phyloP scores from a whole-genome alignment of 805 yeast genomes.

The Lipomyces yamanashiensis region DNA sequence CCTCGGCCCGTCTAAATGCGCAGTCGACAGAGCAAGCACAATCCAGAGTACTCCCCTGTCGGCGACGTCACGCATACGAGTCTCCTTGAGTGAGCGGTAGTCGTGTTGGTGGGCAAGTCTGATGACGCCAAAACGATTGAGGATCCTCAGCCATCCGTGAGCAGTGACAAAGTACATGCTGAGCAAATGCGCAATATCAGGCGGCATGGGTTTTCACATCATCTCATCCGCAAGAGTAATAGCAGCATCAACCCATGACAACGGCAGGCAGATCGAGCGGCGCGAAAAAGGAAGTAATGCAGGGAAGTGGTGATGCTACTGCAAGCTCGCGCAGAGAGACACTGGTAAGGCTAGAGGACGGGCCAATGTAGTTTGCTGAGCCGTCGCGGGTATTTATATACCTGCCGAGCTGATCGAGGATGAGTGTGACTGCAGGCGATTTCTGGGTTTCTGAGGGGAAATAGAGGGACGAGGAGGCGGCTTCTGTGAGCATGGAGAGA shows the following conservation, averaged over 20 bases:
- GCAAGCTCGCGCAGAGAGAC: slow-evolving; percentile 4
- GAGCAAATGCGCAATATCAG: slow-evolving; percentile 7
- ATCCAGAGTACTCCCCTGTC: slow-evolving; percentile 19
- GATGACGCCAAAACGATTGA: slow-evolving; percentile 20
- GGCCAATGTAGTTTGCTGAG: slow-evolving; percentile 14
- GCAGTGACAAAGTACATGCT: slow-evolving; percentile 20
- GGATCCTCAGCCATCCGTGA: slow-evolving; percentile 25
- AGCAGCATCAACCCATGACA: not conserved
- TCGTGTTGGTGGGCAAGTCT: slow-evolving; percentile 13
- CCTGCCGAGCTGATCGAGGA: slow-evolving; percentile 8
- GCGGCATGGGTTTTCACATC: slow-evolving; percentile 10
- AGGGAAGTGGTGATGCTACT: not conserved
- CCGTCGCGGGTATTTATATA: slow-evolving; percentile 2
- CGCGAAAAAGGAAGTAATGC: slow-evolving; percentile 3
- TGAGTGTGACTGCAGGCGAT: not conserved
- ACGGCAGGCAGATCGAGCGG: not conserved
- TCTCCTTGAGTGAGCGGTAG: not conserved
- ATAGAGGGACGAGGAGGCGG: slow-evolving; percentile 11
- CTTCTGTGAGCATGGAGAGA: slow-evolving; percentile 17
- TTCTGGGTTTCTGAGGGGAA: not conserved
- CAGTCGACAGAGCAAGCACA: slow-evolving; percentile 15
- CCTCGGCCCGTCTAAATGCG: not conserved
- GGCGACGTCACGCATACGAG: slow-evolving; percentile 11
- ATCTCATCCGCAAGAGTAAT: not conserved
- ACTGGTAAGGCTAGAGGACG: slow-evolving; percentile 16